These are phyloP conservation scores for Penicillium corylophilum DNA, from an alignment of 2,329 filamentous ascomycete species.

Conservation along the genomic window DNA sequence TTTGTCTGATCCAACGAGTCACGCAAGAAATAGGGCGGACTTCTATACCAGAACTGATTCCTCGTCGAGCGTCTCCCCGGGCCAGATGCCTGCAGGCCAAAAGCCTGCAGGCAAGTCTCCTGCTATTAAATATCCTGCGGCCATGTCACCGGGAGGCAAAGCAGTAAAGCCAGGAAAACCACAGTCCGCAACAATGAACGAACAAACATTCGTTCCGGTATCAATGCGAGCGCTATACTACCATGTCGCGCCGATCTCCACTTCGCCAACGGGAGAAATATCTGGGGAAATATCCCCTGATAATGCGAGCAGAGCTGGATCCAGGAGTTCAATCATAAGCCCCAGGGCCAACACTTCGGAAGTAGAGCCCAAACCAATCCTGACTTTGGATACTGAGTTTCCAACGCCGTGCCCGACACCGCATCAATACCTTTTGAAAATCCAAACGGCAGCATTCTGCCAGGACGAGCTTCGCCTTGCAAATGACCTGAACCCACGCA, in stretches of 20 bases:
- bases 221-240: slow-evolving; percentile 43
- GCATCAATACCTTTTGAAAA: slow-evolving; percentile 44
- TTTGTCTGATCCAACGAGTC: background rate
- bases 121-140: too few relatives aligned
- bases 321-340: slow-evolving; percentile 5
- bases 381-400: slow-evolving; percentile 36
- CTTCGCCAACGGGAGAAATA: slow-evolving; percentile 1
- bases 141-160: background rate
- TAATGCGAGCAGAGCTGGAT: background rate
- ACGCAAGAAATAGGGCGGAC: background rate
- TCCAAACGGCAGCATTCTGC: slow-evolving; percentile 39
- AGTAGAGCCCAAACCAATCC: slow-evolving; percentile 18
- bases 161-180: slow-evolving; percentile 16
- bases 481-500: slow-evolving; percentile 26
- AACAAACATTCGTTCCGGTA: slow-evolving; percentile 36
- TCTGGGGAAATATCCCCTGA: background rate
- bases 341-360: slow-evolving; percentile 10
- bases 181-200: slow-evolving; percentile 30
- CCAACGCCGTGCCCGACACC: slow-evolving; percentile 37
- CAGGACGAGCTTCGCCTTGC: slow-evolving; percentile 38
- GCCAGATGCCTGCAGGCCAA: background rate
- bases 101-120: background rate
- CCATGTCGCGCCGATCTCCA: slow-evolving; percentile 23
- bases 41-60: background rate
- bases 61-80: background rate